These are phyloP conservation scores for Albugo laibachii DNA, from an alignment of 352 stramenopile genomes.

Conservation along the genomic window DNA sequence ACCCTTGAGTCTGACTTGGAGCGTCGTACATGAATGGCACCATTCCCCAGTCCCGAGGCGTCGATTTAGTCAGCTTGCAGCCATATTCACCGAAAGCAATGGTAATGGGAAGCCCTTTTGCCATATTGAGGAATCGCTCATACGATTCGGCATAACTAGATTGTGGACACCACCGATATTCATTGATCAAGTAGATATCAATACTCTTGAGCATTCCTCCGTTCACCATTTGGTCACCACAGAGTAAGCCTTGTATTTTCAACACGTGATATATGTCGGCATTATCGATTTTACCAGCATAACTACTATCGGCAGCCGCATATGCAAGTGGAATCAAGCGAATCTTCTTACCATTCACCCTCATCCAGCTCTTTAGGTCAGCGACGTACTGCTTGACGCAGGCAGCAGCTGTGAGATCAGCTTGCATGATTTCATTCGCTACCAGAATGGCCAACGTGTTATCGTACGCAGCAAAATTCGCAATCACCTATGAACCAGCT, in stretches of 20 bases:
- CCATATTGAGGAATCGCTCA: constrained; percentile 44
- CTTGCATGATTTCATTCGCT: constrained; percentile 79
- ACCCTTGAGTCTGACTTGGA: constrained; percentile 36
- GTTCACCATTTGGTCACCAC: constrained; percentile 65
- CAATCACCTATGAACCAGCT: constrained; percentile 30
- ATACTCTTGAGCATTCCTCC: constrained; percentile 67
- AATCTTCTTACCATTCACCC: constrained; percentile 63
- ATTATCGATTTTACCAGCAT: constrained; percentile 19
- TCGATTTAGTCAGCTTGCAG: constrained; percentile 29
- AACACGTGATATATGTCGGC: constrained; percentile 64
- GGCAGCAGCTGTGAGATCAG: constrained; percentile 39
- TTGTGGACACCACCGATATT: constrained; percentile 69
- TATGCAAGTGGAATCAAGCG: constrained; percentile 67
- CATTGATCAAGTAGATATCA: constrained; percentile 79
- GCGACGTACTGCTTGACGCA: constrained; percentile 73
- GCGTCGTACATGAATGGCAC: constrained; percentile 56
- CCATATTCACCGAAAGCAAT: constrained; percentile 69
- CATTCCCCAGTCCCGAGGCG: constrained; percentile 49
- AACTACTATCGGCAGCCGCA: constrained; percentile 54
- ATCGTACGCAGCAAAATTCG: constrained; percentile 78
- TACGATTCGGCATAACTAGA: constrained; percentile 53
- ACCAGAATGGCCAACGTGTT: constrained; percentile 70
- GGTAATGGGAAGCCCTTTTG: constrained; percentile 53
- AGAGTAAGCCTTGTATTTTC: constrained; percentile 70
- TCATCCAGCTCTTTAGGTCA: constrained; percentile 79